Base-by-base conservation (phyloP, 805 yeast species). In the Wickerhamomyces hampshirensis region DNA sequence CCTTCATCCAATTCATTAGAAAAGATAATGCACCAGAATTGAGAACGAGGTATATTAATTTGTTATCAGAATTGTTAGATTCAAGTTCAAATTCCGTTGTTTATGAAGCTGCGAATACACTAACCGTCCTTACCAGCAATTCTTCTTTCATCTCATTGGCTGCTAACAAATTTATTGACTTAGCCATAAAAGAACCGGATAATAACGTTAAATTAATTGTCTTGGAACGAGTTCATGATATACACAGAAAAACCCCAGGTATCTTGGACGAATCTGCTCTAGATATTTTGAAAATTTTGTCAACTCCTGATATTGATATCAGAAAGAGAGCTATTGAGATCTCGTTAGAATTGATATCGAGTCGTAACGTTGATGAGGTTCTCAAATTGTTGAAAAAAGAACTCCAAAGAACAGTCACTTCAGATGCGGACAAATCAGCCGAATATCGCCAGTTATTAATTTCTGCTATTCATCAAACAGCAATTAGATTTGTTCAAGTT, bases 121-220 rank as follows among this genome's bases (percentile, higher is more conserved):
- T 84, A 51, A 73, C 82, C 21, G 63, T 64, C 17, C 65, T 87
- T 40, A 71, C 88, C 6, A 59, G 67, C 37, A 76, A 80, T 36
- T 82, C 89, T 18, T 64, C 75, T 14, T 77, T 84, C 14, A 72
- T 91, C 38, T 66, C 78, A 37, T 74, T 80, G 43, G 93, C 96
- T 12, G 98, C 95, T 27, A 62, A 78, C 38, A 87, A 87, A 59
- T 83, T 87, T 53, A 79, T 91, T 43, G 95, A 86, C 40, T 71
- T 93, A 50, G 95, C 96, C 23, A 80, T 81, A 49, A 85, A 83
- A 56, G 98, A 88, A 58, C 73, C 95, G n/a, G 98, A 93, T 62
- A 89, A 85, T 65, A 93, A 89, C 55, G 89, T 91, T 51, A 94
- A 94, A 63, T 73, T 93, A 47, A 89, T 91, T 53, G 93, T 95